Evolutionary conservation across 805 yeast species (phyloP).

Genomic region (Schizosaccharomyces octosporus): DNA sequence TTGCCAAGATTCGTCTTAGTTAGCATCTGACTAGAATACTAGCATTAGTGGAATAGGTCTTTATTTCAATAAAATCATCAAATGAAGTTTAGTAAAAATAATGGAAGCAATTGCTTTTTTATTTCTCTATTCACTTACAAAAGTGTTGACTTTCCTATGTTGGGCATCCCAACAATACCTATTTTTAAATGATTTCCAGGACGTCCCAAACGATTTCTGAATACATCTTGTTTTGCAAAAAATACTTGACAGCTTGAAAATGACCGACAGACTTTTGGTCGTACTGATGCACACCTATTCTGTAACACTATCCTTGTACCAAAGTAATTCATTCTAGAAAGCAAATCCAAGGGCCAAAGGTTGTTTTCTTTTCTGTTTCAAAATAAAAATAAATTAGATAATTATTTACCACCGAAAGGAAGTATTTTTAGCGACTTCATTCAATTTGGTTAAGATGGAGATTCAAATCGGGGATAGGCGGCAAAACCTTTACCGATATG

Average conservation of each 20-base stretch:
- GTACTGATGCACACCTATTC: too few relatives aligned
- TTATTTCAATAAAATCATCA: too few relatives aligned
- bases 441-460: background rate
- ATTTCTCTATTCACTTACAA: slow-evolving; percentile 25
- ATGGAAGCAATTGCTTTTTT: too few relatives aligned
- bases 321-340: too few relatives aligned
- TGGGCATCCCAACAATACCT: slow-evolving; percentile 90
- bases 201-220: slow-evolving; percentile 48
- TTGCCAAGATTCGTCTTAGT: slow-evolving; percentile 79
- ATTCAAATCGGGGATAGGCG: background rate
- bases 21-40: slow-evolving; percentile 13
- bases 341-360: too few relatives aligned
- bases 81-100: too few relatives aligned
- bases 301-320: background rate
- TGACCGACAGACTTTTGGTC: too few relatives aligned
- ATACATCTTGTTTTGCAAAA: too few relatives aligned
- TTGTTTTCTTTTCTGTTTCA: too few relatives aligned
- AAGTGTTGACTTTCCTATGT: slow-evolving; percentile 81
- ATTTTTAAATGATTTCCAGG: slow-evolving; percentile 50
- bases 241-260: too few relatives aligned
- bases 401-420: too few relatives aligned
- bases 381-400: too few relatives aligned
- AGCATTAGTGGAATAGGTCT: background rate
- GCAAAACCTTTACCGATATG: background rate
- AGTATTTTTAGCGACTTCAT: background rate